Percentiles rank a stretch among this genome's conserved stretches.
Conservation (phyloP, 2,329 filamentous ascomycete genomes). For the Plectosphaerella plurivora region DNA sequence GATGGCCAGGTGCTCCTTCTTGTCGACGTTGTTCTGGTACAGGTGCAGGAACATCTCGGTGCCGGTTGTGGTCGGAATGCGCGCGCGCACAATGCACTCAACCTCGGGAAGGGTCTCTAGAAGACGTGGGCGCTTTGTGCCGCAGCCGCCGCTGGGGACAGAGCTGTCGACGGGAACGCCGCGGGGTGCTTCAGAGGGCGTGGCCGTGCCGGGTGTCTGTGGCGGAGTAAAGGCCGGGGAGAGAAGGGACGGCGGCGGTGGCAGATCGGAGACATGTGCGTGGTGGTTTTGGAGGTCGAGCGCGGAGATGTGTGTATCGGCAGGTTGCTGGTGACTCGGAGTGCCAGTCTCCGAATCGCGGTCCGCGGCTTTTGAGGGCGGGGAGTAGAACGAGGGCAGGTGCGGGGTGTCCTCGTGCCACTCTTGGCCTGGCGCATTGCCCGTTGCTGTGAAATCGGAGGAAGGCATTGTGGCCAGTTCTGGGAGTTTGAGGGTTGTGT, state of each 20-base stretch:
- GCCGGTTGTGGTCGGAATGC: slow-evolving; percentile 87
- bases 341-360: slow-evolving; percentile 12
- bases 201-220: slow-evolving; percentile 55
- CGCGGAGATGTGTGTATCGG: slow-evolving; percentile 6
- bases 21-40: slow-evolving; percentile 88
- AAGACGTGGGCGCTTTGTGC: slow-evolving; percentile 63
- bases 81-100: slow-evolving; percentile 88
- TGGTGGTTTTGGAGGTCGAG: slow-evolving; percentile 1
- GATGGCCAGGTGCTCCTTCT: slow-evolving; percentile 94
- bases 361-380: slow-evolving; percentile 26
- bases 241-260: slow-evolving; percentile 65
- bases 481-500: background rate
- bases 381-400: slow-evolving; percentile 44
- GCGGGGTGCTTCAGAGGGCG: slow-evolving; percentile 41
- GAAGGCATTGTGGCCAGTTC: slow-evolving; percentile 9
- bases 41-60: slow-evolving; percentile 97
- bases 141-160: slow-evolving; percentile 53
- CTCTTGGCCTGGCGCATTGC: slow-evolving; percentile 13
- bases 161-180: slow-evolving; percentile 58
- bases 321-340: slow-evolving; percentile 7
- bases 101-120: slow-evolving; percentile 76
- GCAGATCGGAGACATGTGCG: slow-evolving; percentile 5
- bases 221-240: slow-evolving; percentile 83
- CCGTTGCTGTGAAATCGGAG: slow-evolving; percentile 17
- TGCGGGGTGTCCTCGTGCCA: slow-evolving; percentile 26